These are phyloP conservation scores for Phytophthora constricta DNA, from an alignment of 352 stramenopile genomes.

Conservation along the genomic window DNA sequence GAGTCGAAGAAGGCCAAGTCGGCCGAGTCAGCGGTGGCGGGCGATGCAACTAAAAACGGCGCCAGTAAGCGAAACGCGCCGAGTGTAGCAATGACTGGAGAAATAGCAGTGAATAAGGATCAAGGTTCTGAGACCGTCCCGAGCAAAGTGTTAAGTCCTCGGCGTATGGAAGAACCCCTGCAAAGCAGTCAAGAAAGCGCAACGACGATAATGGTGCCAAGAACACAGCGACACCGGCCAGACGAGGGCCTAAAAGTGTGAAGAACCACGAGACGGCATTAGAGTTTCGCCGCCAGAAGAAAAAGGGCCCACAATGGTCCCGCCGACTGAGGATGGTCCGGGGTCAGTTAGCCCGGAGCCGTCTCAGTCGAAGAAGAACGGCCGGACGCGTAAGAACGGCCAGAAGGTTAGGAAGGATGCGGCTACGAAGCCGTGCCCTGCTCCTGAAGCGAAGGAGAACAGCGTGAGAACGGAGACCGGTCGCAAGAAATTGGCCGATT, in stretches of 20 bases:
- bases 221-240: not conserved
- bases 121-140: not conserved
- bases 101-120: too few species aligned
- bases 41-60: too few species aligned
- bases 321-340: not conserved
- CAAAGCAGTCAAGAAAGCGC: not conserved
- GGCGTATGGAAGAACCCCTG: too few species aligned
- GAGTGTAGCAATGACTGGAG: too few species aligned
- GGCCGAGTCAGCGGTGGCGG: too few species aligned
- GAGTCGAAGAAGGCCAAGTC: too few species aligned
- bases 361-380: not conserved
- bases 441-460: not conserved
- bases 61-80: too few species aligned
- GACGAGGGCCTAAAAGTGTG: too few species aligned
- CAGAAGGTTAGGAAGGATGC: not conserved
- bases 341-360: not conserved
- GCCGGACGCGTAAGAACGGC: not conserved
- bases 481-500: too few species aligned
- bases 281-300: not conserved
- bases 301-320: not conserved
- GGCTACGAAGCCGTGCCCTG: not conserved
- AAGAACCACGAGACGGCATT: not conserved
- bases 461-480: too few species aligned
- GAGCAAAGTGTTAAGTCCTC: not conserved
- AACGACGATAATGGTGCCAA: not conserved